Evolutionary conservation across 2,329 filamentous ascomycete species (phyloP).

Genomic region (Aspergillus viridinutans): DNA sequence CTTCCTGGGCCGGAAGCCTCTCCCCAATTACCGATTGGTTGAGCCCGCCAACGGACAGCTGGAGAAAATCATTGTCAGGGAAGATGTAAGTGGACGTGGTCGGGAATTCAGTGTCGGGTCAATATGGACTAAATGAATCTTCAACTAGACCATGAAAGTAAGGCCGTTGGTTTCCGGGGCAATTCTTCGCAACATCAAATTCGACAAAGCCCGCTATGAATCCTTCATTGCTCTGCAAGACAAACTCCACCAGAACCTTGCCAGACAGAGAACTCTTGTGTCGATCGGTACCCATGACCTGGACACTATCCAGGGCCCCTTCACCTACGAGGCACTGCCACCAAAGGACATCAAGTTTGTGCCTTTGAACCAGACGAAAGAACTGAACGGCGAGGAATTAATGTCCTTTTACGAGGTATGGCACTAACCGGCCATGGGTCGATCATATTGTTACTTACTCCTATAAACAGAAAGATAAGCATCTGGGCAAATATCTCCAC

Average conservation of each 20-base stretch:
- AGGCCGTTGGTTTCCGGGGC: slow-evolving; percentile 86
- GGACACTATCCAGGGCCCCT: slow-evolving; percentile 87
- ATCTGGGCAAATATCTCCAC: slow-evolving; percentile 83
- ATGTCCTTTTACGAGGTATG: slow-evolving; percentile 83
- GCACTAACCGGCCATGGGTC: not conserved
- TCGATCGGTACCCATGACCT: slow-evolving; percentile 96
- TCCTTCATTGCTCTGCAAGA: slow-evolving; percentile 98
- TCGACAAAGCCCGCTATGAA: slow-evolving; percentile 86
- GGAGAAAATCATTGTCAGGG: slow-evolving; percentile 74
- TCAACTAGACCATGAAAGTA: slow-evolving; percentile 63
- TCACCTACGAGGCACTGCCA: slow-evolving; percentile 88
- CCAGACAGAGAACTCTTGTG: slow-evolving; percentile 87
- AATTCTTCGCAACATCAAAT: slow-evolving; percentile 84
- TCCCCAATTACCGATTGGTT: slow-evolving; percentile 76
- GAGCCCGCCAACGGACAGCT: slow-evolving; percentile 68
- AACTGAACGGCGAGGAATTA: slow-evolving; percentile 81
- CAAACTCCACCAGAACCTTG: slow-evolving; percentile 95
- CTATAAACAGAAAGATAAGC: slow-evolving; percentile 68
- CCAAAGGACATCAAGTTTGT: slow-evolving; percentile 90
- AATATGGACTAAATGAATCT: slow-evolving; percentile 1
- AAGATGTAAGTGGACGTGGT: slow-evolving; percentile 47
- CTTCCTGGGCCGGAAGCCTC: slow-evolving; percentile 71
- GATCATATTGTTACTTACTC: slow-evolving; percentile 9
- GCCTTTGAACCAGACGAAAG: slow-evolving; percentile 85
- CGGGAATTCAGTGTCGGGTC: slow-evolving; percentile 3